These are phyloP conservation scores for Starmerella cellae DNA, from an alignment of 805 yeast genomes.

Conservation along the genomic window DNA sequence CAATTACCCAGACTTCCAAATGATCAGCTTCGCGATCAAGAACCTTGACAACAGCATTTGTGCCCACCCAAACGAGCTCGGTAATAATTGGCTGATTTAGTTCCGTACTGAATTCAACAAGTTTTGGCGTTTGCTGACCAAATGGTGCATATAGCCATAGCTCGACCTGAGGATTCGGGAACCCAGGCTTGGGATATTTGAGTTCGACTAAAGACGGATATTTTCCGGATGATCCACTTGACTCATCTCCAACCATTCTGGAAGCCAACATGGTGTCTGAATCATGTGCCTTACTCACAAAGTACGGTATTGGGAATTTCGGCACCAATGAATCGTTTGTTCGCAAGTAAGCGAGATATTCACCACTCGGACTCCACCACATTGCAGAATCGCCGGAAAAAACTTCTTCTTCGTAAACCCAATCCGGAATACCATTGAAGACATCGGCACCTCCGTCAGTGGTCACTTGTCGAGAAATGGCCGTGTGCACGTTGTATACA, in stretches of 20 bases:
- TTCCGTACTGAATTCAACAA: constrained; percentile 3
- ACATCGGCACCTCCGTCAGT: constrained; percentile 54
- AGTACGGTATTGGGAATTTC: constrained; percentile 61
- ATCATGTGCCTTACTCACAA: constrained; percentile 19
- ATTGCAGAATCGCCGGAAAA: constrained; percentile 53
- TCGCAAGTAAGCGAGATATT: constrained; percentile 47
- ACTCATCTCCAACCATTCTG: neutral
- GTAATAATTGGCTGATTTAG: constrained; percentile 39
- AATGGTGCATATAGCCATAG: constrained; percentile 38
- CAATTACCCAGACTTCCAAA: constrained; percentile 44
- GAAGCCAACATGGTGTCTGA: neutral
- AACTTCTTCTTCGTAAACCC: constrained; percentile 92
- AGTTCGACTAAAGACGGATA: constrained; percentile 51
- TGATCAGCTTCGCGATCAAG: constrained; percentile 56
- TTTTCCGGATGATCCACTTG: neutral
- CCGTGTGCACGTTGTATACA: constrained; percentile 29
- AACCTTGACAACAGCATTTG: constrained; percentile 39
- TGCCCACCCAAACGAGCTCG: constrained; percentile 61
- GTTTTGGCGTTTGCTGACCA: constrained; percentile 18
- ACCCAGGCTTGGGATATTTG: constrained; percentile 81
- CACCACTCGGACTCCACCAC: constrained; percentile 80
- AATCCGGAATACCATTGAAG: constrained; percentile 82
- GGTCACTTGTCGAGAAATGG: constrained; percentile 39
- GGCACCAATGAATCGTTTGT: constrained; percentile 66
- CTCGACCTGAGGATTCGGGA: constrained; percentile 54